Evolutionary conservation across 2,329 filamentous ascomycete species (phyloP), one percentile per base, ranked within the genome.

Genomic region (Hirsutella thompsonii): DNA sequence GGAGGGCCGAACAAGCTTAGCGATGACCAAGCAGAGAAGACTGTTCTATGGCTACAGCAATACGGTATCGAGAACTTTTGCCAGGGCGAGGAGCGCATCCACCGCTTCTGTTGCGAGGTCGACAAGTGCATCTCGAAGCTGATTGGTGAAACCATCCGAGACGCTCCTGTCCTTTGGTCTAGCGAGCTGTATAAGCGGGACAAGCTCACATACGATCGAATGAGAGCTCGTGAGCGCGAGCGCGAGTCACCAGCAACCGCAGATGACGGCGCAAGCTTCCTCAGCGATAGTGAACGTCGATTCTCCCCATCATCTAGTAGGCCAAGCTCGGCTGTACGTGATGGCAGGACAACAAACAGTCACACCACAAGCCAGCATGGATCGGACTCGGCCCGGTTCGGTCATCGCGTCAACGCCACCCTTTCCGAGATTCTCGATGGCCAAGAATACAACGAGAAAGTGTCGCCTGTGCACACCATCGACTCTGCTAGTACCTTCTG

Each of bases 1-100:
- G 90, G 89, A 11, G 90, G 92, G 0, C 86, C 87, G 0, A 94
- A 93, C 59, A 98, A 98, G 59, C 72, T 98, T 11, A 89, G 86
- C n/a, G 90, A 96, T 55, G 87, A 94, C 42, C 92, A 96, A 58
- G 81, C 89, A 0, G 86, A 93, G 39, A 79, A 88, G 49, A 94
- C 88, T 0, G 67, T 74, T 18, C 76, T 79, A 42, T 98, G 90
- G 87, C 69, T 96, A 40, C 78, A 83, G 38, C 78, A 83, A 49
- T 82, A 81, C 47, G 79, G 79, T 13, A 81, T 96, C 26, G 87
- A 93, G 57, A 94, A 94, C 54, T 90, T 96, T 50, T 98, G 92
- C 62, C 82, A 80, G 50, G 92, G 90, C 5, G 92, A 98, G 57
- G 92, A 98, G 61, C 71, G 92, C 39, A 90, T 98, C 29, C 92